These are phyloP conservation scores for Cladobotryum protrusum DNA, from an alignment of 2,329 filamentous ascomycete genomes.

Conservation along the genomic window DNA sequence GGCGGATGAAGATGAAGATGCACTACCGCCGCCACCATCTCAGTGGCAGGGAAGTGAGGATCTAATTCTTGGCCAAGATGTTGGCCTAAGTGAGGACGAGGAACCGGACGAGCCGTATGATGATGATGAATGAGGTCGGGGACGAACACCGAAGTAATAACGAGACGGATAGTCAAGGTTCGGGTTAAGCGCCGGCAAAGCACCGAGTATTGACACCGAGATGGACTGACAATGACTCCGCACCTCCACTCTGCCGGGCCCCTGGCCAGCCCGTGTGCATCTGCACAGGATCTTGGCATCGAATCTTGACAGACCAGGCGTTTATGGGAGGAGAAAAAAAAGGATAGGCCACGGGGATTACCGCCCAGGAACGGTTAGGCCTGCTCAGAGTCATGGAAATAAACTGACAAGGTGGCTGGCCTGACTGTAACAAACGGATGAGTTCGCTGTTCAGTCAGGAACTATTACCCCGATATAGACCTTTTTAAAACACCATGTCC, in stretches of 20 bases:
- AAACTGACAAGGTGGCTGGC: too few species aligned
- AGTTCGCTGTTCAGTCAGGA: too few species aligned
- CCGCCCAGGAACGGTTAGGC: too few species aligned
- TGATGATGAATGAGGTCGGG: conserved; percentile 16
- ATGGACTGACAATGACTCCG: not conserved
- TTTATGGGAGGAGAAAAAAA: too few species aligned
- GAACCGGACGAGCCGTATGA: conserved; percentile 23
- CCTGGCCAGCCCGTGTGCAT: too few species aligned
- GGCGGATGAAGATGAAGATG: conserved; percentile 59
- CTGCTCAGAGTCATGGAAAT: too few species aligned
- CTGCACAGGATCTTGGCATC: too few species aligned
- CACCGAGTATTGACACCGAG: conserved; percentile 22
- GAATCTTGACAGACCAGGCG: too few species aligned
- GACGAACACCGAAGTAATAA: conserved; percentile 17
- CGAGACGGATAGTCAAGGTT: conserved; percentile 10
- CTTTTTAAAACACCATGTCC: too few species aligned
- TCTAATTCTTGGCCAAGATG: conserved; percentile 45
- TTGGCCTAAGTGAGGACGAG: conserved; percentile 34
- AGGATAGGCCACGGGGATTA: too few species aligned
- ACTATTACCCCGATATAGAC: too few species aligned
- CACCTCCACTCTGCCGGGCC: not conserved
- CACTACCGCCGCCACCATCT: conserved; percentile 53
- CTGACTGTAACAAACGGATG: too few species aligned
- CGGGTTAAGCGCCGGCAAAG: conserved; percentile 25
- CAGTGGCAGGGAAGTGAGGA: conserved; percentile 65